Base-by-base conservation (phyloP, 192 early-diverging fungal species). In the Mortierella antarctica region DNA sequence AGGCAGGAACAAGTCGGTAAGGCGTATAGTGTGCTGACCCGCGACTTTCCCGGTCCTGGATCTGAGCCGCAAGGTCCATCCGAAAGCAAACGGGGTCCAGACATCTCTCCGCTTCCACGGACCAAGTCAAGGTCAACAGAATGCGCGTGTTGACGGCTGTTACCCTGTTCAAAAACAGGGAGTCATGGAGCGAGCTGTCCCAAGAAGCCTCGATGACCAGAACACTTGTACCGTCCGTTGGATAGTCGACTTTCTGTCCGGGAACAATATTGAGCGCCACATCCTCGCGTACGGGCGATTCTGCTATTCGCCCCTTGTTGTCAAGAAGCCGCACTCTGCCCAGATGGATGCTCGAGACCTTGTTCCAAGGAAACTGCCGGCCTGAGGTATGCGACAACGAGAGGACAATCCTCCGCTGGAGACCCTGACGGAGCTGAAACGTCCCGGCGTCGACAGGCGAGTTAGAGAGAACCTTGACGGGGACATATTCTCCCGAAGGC, bases 131-230 rank as follows among this genome's bases (percentile, higher is more conserved):
- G 1, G 86, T 72, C 23, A 93, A 80, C 20, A 88, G 67, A 9
- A 94, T 85, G 12, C 90, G 86, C 71, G 86, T 86, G 20, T 84
- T 77, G 7, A 88, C 63, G n/a, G 71, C 71, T 2, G 93, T 94
- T 8, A 92, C 86, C 53, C 85, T 62, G 65, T 95, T 91, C n/a
- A 95, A 77, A 55, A 93, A 85, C 4, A 87, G 59, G 4, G 89
- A 91, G 23, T 89, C 93, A 46, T 93, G 90, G 4, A 94, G 82
- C 1, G 93, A 92, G 6, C 91, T 92, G 51, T 95, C 93, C 93
- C 93, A 95, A 9, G 93, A 83, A 17, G 88, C 89, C 11, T 85
- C 77, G 2, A 84, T 85, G 4, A 71, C 54, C 14, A 92, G 59
- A 8, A 89, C 84, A 59, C 90, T 89, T 6, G 92, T 92, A 20